Percentiles rank a stretch among this genome's conserved stretches.
These are phyloP conservation scores for Macrolepiota fuliginosa DNA, from an alignment of 768 basidiomycete species.

Conservation along the genomic window DNA sequence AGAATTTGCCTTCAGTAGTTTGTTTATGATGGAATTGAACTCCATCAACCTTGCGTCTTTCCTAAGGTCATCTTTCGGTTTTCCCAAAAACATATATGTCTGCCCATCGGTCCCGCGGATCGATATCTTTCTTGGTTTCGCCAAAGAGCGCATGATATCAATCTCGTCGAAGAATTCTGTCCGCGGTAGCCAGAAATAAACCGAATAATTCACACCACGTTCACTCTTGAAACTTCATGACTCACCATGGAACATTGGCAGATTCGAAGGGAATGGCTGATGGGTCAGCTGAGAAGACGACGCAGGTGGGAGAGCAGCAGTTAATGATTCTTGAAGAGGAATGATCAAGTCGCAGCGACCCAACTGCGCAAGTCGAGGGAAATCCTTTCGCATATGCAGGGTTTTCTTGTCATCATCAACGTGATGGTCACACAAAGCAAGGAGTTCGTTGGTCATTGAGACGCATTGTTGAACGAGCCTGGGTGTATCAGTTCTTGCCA, in stretches of 20 bases:
- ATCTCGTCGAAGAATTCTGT: slow-evolving; percentile 81
- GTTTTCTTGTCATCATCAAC: slow-evolving; percentile 38
- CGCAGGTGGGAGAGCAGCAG: slow-evolving; percentile 80
- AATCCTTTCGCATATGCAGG: slow-evolving; percentile 50
- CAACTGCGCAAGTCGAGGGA: slow-evolving; percentile 54
- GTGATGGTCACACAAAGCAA: slow-evolving; percentile 60
- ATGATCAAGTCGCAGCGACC: slow-evolving; percentile 75
- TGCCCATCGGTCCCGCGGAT: slow-evolving; percentile 82
- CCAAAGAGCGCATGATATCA: slow-evolving; percentile 88
- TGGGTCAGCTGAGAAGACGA: slow-evolving; percentile 59
- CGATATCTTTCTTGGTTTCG: slow-evolving; percentile 87
- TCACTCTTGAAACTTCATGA: not conserved
- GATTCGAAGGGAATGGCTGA: slow-evolving; percentile 75
- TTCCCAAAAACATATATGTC: slow-evolving; percentile 88
- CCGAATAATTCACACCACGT: not conserved
- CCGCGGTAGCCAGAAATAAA: not conserved
- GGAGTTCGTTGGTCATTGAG: slow-evolving; percentile 66
- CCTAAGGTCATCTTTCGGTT: slow-evolving; percentile 95
- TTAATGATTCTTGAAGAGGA: slow-evolving; percentile 91
- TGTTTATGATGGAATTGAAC: slow-evolving; percentile 97
- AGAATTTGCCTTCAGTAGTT: slow-evolving; percentile 88
- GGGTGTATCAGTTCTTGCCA: slow-evolving; percentile 32
- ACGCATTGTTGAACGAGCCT: slow-evolving; percentile 52
- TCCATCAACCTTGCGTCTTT: slow-evolving; percentile 99
- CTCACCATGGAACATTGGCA: slow-evolving; percentile 77